These are phyloP conservation scores for Apophysomyces ossiformis DNA, from an alignment of 371 early-diverging fungal species.

Conservation along the genomic window DNA sequence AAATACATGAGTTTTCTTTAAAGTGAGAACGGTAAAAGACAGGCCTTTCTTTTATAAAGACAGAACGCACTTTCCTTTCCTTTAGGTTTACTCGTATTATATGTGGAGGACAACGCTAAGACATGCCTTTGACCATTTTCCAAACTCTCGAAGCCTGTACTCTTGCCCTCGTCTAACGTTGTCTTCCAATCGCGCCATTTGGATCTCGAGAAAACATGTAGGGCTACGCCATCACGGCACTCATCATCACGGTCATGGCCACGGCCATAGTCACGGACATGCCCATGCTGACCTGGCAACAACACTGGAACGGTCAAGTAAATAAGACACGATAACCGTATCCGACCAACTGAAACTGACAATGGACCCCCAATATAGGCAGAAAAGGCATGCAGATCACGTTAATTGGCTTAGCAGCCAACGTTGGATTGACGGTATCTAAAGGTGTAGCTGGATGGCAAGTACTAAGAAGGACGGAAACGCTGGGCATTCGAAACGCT, in stretches of 20 bases:
- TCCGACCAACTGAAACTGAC: not conserved
- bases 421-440: slow-evolving; percentile 64
- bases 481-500: not conserved
- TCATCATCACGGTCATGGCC: slow-evolving; percentile 21
- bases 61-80: too few species aligned
- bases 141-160: not conserved
- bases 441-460: slow-evolving; percentile 74
- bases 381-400: slow-evolving; percentile 67
- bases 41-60: too few species aligned
- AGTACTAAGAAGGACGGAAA: not conserved
- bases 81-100: not conserved
- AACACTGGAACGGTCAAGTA: slow-evolving; percentile 28
- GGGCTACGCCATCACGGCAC: slow-evolving; percentile 21
- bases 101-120: slow-evolving; percentile 1
- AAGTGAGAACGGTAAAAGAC: too few species aligned
- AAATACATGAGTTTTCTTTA: too few species aligned
- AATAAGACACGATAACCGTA: not conserved
- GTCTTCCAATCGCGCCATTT: not conserved
- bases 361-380: slow-evolving; percentile 24
- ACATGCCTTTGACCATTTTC: not conserved
- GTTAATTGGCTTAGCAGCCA: slow-evolving; percentile 65
- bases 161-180: not conserved
- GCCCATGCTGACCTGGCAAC: slow-evolving; percentile 28
- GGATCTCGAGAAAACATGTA: not conserved
- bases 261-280: slow-evolving; percentile 22